Evolutionary conservation across 129 eudicot species (phyloP).

Genomic region (Tanacetum coccineum): DNA sequence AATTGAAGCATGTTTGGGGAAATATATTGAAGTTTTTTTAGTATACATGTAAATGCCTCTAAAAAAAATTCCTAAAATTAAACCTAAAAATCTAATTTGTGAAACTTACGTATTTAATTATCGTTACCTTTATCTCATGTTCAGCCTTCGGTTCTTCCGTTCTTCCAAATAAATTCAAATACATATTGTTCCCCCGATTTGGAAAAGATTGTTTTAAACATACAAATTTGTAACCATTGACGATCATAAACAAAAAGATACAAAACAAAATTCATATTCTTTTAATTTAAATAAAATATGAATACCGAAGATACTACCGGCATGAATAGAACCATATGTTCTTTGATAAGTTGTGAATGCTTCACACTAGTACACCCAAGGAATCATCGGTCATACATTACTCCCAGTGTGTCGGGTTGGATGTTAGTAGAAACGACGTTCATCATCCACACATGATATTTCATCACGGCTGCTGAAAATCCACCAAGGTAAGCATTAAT

Average conservation of each 20-base stretch:
- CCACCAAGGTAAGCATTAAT: slow-evolving; percentile 94
- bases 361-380: slow-evolving; percentile 91
- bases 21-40: too few relatives aligned
- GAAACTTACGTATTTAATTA: too few relatives aligned
- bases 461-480: slow-evolving; percentile 70
- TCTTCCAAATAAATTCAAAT: too few relatives aligned
- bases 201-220: too few relatives aligned
- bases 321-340: slow-evolving; percentile 94
- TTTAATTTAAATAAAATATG: neutral
- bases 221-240: slow-evolving; percentile 10
- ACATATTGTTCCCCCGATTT: too few relatives aligned
- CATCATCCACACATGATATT: slow-evolving; percentile 95
- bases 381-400: slow-evolving; percentile 71
- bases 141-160: too few relatives aligned
- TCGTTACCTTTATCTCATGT: too few relatives aligned
- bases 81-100: too few relatives aligned
- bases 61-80: too few relatives aligned
- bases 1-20: too few relatives aligned
- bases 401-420: slow-evolving; percentile 66
- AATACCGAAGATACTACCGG: slow-evolving; percentile 71
- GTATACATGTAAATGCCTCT: too few relatives aligned
- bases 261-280: neutral
- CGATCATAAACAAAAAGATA: neutral
- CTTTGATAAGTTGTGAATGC: slow-evolving; percentile 88
- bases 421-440: slow-evolving; percentile 68